phyloP scores from a whole-genome alignment of 169 alveolate species.

The Eimeria praecox region DNA sequence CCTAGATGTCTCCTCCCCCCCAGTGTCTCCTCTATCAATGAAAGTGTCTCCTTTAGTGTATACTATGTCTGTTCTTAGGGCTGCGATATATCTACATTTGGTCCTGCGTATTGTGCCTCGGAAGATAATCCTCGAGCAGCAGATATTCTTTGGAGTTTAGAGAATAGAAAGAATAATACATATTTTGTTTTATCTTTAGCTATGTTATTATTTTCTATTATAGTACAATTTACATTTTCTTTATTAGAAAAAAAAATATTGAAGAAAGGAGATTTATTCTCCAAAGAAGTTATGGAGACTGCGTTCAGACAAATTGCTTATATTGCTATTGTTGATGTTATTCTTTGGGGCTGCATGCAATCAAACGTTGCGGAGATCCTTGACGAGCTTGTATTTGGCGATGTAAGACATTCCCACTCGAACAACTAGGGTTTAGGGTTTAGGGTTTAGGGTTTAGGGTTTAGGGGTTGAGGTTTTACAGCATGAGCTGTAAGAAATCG shows the following conservation, averaged over 20 bases:
- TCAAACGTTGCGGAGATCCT: slow-evolving; percentile 89
- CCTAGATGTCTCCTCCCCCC: too few species aligned
- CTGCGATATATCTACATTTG: slow-evolving; percentile 87
- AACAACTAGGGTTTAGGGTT: neutral
- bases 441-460: neutral
- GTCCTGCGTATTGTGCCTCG: slow-evolving; percentile 86
- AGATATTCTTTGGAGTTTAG: slow-evolving; percentile 83
- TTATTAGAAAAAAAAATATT: slow-evolving; percentile 85
- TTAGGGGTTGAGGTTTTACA: neutral
- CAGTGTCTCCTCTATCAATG: too few species aligned
- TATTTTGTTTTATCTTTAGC: slow-evolving; percentile 84
- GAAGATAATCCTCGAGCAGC: slow-evolving; percentile 84
- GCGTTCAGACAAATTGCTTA: slow-evolving; percentile 90
- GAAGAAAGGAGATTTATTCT: slow-evolving; percentile 88
- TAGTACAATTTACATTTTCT: slow-evolving; percentile 82
- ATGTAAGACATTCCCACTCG: slow-evolving; percentile 83
- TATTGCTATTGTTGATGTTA: slow-evolving; percentile 89
- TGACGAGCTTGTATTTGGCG: slow-evolving; percentile 87
- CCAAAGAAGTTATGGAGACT: slow-evolving; percentile 88
- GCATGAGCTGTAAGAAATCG: neutral
- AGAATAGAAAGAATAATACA: slow-evolving; percentile 83
- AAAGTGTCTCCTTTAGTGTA: too few species aligned
- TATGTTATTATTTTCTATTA: slow-evolving; percentile 85
- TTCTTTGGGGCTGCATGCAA: slow-evolving; percentile 90
- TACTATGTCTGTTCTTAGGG: slow-evolving; percentile 80